Percentiles rank a stretch among this genome's conserved stretches.
Evolutionary conservation across 75 land plant species (phyloP).

Genomic region (Selaginella tamariscina): DNA sequence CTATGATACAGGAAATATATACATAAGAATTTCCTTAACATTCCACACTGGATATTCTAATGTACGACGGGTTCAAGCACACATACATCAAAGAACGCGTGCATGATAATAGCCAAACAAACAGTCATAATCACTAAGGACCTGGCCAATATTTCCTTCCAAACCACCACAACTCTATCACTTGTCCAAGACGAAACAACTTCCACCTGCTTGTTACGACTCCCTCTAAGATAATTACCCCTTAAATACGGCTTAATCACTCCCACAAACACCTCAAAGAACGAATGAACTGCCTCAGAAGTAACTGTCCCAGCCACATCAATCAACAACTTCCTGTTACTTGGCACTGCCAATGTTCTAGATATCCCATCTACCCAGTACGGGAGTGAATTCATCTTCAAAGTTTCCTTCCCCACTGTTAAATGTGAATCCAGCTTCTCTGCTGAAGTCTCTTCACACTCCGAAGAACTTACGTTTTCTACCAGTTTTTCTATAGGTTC

Average conservation of each 20-base stretch:
- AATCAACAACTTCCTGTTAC: constrained; percentile 54
- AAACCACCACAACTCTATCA: constrained; percentile 21
- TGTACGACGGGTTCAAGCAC: no score
- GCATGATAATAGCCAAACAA: constrained; percentile 66
- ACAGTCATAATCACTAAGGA: constrained; percentile 41
- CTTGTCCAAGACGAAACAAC: constrained; percentile 9
- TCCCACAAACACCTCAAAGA: constrained; percentile 40
- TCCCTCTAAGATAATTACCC: constrained; percentile 22
- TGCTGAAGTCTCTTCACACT: no score
- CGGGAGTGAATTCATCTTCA: background rate
- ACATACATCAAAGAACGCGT: no score
- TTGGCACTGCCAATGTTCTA: constrained; percentile 59
- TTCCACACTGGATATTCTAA: no score
- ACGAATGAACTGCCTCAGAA: constrained; percentile 53
- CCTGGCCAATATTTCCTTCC: constrained; percentile 38
- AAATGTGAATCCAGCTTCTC: no score
- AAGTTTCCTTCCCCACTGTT: constrained; percentile 11
- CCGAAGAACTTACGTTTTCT: no score
- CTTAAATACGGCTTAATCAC: constrained; percentile 9
- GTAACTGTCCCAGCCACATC: constrained; percentile 66
- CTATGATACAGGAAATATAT: no score
- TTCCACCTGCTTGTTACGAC: constrained; percentile 22
- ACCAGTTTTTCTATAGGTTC: no score
- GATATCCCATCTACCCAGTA: constrained; percentile 40
- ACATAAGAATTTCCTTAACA: no score